phyloP scores from a whole-genome alignment of 805 yeast species.

The Wickerhamomyces rabaulensis region DNA sequence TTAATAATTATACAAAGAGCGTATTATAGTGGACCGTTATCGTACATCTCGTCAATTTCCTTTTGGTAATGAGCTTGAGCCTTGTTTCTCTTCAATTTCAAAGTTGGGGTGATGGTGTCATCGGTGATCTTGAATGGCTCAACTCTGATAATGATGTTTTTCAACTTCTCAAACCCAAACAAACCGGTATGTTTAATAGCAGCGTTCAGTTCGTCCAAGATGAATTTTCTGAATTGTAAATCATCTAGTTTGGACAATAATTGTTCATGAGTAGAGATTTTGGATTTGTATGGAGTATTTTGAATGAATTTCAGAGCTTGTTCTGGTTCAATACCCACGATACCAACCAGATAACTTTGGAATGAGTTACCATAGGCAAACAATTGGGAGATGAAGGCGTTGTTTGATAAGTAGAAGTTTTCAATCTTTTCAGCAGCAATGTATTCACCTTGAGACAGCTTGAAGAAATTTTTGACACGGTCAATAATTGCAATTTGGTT shows the following conservation, averaged over 20 bases:
- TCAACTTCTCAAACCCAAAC: slow-evolving; percentile 47
- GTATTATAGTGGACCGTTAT: slow-evolving; percentile 30
- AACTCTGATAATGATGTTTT: slow-evolving; percentile 38
- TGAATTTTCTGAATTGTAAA: slow-evolving; percentile 29
- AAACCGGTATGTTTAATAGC: slow-evolving; percentile 30
- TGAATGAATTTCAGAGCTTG: slow-evolving; percentile 15
- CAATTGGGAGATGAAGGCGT: slow-evolving; percentile 47
- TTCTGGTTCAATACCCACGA: slow-evolving; percentile 55
- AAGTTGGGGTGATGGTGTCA: slow-evolving; percentile 55
- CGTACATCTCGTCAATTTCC: slow-evolving; percentile 39
- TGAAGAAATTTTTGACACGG: slow-evolving; percentile 76
- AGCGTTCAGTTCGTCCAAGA: slow-evolving; percentile 34
- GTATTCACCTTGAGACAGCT: slow-evolving; percentile 61
- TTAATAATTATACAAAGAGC: not conserved
- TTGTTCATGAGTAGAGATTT: slow-evolving; percentile 19
- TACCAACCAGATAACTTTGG: slow-evolving; percentile 50
- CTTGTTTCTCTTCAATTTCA: slow-evolving; percentile 49
- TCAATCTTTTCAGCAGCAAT: slow-evolving; percentile 76
- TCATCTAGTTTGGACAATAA: slow-evolving; percentile 20
- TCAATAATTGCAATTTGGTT: slow-evolving; percentile 64
- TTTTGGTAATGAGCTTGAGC: slow-evolving; percentile 38
- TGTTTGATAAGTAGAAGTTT: slow-evolving; percentile 49
- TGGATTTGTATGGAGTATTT: slow-evolving; percentile 4
- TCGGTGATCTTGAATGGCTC: slow-evolving; percentile 52
- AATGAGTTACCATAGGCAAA: slow-evolving; percentile 63